phyloP scores from a whole-genome alignment of 2,329 filamentous ascomycete genomes.

The Aspergillus sp. region DNA sequence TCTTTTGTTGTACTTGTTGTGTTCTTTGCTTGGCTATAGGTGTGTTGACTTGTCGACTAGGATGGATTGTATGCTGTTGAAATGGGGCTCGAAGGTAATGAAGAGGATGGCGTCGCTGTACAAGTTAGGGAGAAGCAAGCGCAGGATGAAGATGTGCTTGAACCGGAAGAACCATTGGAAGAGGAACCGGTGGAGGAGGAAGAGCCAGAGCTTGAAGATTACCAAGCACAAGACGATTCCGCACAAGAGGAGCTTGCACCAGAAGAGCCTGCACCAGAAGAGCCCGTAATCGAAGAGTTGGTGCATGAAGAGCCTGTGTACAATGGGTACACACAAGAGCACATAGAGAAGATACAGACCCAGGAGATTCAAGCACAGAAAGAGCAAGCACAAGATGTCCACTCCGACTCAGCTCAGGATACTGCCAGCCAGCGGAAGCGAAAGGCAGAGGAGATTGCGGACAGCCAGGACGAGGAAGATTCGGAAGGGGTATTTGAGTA shows the following conservation, averaged over 20 bases:
- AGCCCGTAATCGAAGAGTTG: neutral
- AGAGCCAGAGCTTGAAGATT: neutral
- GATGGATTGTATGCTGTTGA: constrained; percentile 15
- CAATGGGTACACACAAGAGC: neutral
- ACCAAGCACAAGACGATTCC: neutral
- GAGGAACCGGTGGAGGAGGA: neutral
- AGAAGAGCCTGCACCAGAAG: neutral
- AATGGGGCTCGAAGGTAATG: neutral
- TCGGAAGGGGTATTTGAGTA: constrained; percentile 37
- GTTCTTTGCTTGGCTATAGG: neutral
- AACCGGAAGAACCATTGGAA: too few species aligned
- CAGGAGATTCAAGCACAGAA: constrained; percentile 8
- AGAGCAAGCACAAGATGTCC: constrained; percentile 11
- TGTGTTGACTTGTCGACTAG: constrained; percentile 9
- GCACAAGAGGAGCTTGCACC: neutral
- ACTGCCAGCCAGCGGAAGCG: constrained; percentile 39
- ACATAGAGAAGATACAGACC: neutral
- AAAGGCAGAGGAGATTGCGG: constrained; percentile 47
- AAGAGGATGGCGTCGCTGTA: neutral
- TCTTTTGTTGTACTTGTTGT: too few species aligned
- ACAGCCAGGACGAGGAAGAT: constrained; percentile 47
- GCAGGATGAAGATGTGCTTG: neutral
- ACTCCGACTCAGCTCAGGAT: constrained; percentile 6
- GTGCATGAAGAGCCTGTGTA: neutral
- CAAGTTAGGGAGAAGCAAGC: neutral